Evolutionary conservation across 371 early-diverging fungal genomes (phyloP).

Genomic region (Ordospora pajunii): DNA sequence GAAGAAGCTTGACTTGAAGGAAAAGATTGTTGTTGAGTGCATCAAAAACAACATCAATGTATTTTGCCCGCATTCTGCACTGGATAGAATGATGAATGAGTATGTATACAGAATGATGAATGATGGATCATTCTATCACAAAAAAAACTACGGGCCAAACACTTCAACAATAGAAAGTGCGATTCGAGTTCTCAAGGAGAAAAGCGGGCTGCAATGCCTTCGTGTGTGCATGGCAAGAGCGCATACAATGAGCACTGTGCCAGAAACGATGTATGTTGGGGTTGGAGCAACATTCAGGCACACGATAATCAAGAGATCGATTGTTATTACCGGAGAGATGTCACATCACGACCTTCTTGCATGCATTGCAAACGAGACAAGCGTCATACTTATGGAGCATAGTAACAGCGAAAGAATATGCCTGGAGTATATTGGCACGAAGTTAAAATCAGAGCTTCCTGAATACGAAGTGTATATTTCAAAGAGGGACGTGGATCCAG

Average conservation of each 20-base stretch:
- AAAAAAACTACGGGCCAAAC: neutral
- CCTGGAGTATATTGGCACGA: conserved; percentile 59
- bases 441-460: conserved; percentile 19
- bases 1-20: conserved; percentile 73
- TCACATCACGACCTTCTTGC: conserved; percentile 77
- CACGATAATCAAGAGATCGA: conserved; percentile 63
- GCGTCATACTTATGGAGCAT: conserved; percentile 82
- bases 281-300: conserved; percentile 82
- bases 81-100: conserved; percentile 65
- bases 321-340: conserved; percentile 86
- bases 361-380: conserved; percentile 67
- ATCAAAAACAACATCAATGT: conserved; percentile 76
- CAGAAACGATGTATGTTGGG: conserved; percentile 66
- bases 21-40: conserved; percentile 69
- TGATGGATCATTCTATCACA: neutral
- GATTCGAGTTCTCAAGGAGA: conserved; percentile 13
- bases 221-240: conserved; percentile 16
- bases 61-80: conserved; percentile 86
- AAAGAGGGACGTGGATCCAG: conserved; percentile 54
- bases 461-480: conserved; percentile 45
- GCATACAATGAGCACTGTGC: conserved; percentile 51
- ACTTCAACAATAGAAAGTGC: conserved; percentile 5
- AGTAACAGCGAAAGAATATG: conserved; percentile 83
- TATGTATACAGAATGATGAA: conserved; percentile 36
- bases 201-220: neutral